These are phyloP conservation scores for Lepidium didymum DNA, from an alignment of 345 rosid species.

Conservation along the genomic window DNA sequence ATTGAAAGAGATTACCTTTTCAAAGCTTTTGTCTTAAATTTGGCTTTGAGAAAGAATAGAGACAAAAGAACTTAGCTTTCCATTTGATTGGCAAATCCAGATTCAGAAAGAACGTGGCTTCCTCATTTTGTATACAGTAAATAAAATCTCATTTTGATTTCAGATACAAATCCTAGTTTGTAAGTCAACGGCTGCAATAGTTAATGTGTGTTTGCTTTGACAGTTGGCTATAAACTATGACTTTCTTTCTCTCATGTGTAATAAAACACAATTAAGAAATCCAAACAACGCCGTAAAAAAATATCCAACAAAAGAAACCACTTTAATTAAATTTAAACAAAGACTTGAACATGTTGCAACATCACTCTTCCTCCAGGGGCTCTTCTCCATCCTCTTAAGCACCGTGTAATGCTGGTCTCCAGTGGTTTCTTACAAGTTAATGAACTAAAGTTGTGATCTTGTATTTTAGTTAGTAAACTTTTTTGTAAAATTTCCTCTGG, in stretches of 20 bases:
- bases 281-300: background rate
- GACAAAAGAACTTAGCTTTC: background rate
- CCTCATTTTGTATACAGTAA: background rate
- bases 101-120: background rate
- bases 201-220: background rate
- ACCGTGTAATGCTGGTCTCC: background rate
- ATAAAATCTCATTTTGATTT: background rate
- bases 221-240: background rate
- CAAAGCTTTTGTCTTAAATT: background rate
- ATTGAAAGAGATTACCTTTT: background rate
- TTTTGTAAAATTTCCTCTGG: background rate
- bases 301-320: background rate
- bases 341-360: background rate
- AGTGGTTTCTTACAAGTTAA: background rate
- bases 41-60: background rate
- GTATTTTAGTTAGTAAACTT: background rate
- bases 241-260: background rate
- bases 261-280: background rate
- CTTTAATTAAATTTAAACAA: background rate
- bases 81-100: conserved; percentile 19
- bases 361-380: background rate
- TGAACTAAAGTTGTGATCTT: background rate
- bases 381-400: background rate
- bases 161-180: background rate
- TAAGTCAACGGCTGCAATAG: background rate